Conservation (phyloP, 176 grass and related monocot genomes). For the Paspalum vaginatum region DNA sequence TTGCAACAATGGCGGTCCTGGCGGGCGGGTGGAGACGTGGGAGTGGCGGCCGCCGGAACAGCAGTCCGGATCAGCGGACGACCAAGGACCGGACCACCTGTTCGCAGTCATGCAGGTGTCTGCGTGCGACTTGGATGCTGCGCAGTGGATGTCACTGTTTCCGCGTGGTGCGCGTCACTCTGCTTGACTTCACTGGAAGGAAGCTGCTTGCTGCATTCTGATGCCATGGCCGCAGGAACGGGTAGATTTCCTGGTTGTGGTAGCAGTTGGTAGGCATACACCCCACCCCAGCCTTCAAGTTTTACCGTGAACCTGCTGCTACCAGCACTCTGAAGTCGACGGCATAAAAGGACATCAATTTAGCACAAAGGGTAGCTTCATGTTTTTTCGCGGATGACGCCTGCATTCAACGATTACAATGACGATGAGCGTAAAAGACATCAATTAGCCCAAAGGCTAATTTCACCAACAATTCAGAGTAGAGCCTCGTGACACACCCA, state of each 20-base stretch:
- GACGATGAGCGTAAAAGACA: background rate
- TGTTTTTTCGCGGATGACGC: too few species aligned
- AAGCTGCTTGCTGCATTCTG: background rate
- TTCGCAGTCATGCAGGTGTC: background rate
- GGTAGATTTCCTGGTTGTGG: background rate
- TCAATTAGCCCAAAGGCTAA: background rate
- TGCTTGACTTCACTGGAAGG: background rate
- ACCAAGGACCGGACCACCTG: slow-evolving; percentile 16
- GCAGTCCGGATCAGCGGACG: slow-evolving; percentile 33
- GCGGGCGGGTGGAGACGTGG: background rate
- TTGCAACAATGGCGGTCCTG: background rate
- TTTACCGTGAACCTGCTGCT: background rate
- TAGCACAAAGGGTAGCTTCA: too few species aligned
- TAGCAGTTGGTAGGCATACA: background rate
- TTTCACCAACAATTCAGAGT: background rate
- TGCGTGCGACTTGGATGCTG: slow-evolving; percentile 1
- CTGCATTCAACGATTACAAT: background rate
- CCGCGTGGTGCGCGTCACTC: slow-evolving; percentile 21
- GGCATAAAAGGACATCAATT: too few species aligned
- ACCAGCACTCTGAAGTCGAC: too few species aligned
- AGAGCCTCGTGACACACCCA: background rate
- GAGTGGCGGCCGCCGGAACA: slow-evolving; percentile 20
- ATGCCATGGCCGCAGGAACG: background rate
- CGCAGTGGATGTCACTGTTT: slow-evolving; percentile 39
- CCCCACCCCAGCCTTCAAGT: background rate